Evolutionary conservation across 495 filamentous ascomycete genomes (phyloP).

Genomic region (Letharia columbiana): DNA sequence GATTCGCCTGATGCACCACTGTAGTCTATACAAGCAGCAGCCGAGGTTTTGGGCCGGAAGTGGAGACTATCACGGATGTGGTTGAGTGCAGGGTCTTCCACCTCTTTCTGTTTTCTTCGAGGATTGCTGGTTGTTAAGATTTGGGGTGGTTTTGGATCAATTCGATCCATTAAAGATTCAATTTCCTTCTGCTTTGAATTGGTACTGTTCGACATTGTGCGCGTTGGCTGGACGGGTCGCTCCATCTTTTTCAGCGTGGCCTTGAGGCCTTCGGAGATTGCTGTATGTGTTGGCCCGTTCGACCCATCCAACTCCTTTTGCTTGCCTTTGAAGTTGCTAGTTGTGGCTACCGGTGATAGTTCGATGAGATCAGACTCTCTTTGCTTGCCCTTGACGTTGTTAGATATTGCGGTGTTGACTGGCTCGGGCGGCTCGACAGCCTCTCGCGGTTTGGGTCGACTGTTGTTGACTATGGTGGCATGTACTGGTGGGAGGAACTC

Average conservation of each 20-base stretch:
- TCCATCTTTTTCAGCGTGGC: constrained; percentile 1
- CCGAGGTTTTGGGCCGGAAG: constrained; percentile 22
- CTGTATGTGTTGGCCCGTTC: not conserved
- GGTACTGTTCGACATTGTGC: not conserved
- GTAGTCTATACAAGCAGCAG: constrained; percentile 24
- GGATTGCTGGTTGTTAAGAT: constrained; percentile 15
- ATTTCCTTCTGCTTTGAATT: constrained; percentile 1
- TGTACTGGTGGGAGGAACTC: constrained; percentile 20
- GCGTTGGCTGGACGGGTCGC: not conserved
- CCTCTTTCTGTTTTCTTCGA: constrained; percentile 7
- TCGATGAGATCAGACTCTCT: constrained; percentile 7
- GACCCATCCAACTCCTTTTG: not conserved
- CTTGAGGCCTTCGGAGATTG: not conserved
- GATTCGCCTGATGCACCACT: constrained; percentile 19
- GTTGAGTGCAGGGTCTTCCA: constrained; percentile 15
- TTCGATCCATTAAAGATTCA: constrained; percentile 6
- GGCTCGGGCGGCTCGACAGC: not conserved
- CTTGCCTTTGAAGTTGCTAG: not conserved
- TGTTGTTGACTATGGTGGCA: constrained; percentile 21
- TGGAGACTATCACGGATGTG: constrained; percentile 17
- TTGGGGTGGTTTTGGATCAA: constrained; percentile 20
- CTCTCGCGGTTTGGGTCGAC: constrained; percentile 8
- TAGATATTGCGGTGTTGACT: not conserved
- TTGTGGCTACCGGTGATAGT: constrained; percentile 1
- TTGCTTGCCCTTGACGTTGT: not conserved